These are phyloP conservation scores for Ramalina intermedia DNA, from an alignment of 495 filamentous ascomycete genomes.

Conservation along the genomic window DNA sequence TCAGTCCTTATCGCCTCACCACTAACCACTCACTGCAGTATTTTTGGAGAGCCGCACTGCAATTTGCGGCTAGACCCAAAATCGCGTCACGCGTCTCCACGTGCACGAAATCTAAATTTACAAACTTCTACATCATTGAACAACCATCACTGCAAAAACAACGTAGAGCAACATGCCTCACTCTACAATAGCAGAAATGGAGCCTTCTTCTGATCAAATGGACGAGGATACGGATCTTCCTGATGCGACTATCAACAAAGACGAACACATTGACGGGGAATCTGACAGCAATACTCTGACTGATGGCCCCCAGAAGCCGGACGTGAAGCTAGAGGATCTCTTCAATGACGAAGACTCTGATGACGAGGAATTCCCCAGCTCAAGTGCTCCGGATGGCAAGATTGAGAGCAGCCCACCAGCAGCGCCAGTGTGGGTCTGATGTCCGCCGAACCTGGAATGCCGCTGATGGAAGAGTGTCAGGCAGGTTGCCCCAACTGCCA, in stretches of 20 bases:
- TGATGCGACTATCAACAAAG: conserved; percentile 5
- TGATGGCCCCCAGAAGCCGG: conserved; percentile 8
- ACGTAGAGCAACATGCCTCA: conserved; percentile 13
- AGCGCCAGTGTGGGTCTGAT: conserved; percentile 26
- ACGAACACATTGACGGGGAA: neutral
- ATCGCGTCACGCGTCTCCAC: too few relatives aligned
- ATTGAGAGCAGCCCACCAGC: conserved; percentile 30
- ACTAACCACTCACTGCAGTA: too few relatives aligned
- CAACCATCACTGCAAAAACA: neutral
- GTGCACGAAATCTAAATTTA: too few relatives aligned
- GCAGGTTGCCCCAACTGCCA: conserved; percentile 18
- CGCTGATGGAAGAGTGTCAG: conserved; percentile 4
- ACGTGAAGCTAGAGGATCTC: conserved; percentile 65
- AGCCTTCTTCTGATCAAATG: neutral
- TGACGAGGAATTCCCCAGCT: conserved; percentile 60
- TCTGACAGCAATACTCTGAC: neutral
- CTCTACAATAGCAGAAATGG: conserved; percentile 5
- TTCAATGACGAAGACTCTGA: conserved; percentile 60
- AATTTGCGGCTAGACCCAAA: too few relatives aligned
- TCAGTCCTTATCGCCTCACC: too few relatives aligned
- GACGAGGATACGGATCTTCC: conserved; percentile 11
- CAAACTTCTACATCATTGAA: neutral
- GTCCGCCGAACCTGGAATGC: neutral
- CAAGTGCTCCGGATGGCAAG: conserved; percentile 32
- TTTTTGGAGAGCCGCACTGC: too few relatives aligned